Percentiles rank a stretch among this genome's conserved stretches.
These are phyloP conservation scores for Suillus placidus DNA, from an alignment of 768 basidiomycete genomes.

Conservation along the genomic window DNA sequence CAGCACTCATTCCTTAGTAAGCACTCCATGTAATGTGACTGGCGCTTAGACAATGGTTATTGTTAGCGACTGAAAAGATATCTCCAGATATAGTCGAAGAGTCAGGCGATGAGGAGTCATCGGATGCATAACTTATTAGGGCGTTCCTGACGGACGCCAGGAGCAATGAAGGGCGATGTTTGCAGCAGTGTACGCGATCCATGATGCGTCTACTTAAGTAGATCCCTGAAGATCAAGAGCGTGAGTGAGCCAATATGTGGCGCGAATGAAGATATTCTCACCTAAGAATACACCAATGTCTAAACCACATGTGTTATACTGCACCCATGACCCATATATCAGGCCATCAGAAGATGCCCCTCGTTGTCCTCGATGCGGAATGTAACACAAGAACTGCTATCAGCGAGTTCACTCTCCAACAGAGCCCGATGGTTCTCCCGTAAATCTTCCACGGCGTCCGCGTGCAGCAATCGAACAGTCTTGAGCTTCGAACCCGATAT, in stretches of 20 bases:
- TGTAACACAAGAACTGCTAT: conserved; percentile 9
- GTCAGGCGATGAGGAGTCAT: not conserved
- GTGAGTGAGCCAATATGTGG: not conserved
- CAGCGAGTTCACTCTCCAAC: conserved; percentile 14
- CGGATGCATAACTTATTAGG: not conserved
- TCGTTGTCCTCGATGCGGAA: conserved; percentile 28
- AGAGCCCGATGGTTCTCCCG: conserved; percentile 13
- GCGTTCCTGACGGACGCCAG: not conserved
- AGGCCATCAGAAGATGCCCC: conserved; percentile 21
- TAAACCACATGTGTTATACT: not conserved
- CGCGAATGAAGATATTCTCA: not conserved
- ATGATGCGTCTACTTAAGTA: not conserved
- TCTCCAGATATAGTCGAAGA: not conserved
- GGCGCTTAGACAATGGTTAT: not conserved
- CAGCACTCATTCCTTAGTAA: not conserved
- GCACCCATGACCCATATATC: conserved; percentile 6
- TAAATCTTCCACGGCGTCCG: conserved; percentile 17
- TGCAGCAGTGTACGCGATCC: not conserved
- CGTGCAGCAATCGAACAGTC: conserved; percentile 25
- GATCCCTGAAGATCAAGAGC: not conserved
- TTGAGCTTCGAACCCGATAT: conserved; percentile 24
- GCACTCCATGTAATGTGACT: not conserved
- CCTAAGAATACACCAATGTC: not conserved
- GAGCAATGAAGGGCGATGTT: not conserved
- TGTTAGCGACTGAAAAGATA: not conserved